Conservation (phyloP, 2,329 filamentous ascomycete genomes). For the Colletotrichum sp. region DNA sequence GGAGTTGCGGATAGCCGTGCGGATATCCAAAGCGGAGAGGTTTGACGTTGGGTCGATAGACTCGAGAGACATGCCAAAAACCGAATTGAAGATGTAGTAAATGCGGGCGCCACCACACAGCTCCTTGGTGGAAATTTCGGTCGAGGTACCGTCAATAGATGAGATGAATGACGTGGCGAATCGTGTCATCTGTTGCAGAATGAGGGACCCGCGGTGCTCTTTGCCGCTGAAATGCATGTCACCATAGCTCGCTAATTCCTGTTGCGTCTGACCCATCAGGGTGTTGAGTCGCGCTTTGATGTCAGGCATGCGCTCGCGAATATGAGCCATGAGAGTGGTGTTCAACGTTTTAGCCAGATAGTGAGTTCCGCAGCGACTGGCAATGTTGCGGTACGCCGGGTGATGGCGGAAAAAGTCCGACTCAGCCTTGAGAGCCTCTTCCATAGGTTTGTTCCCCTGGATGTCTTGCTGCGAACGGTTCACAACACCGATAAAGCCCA, state of each 20-base stretch:
- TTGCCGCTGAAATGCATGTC: conserved; percentile 98
- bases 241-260: conserved; percentile 96
- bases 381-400: conserved; percentile 96
- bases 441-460: conserved; percentile 91
- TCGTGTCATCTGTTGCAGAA: conserved; percentile 96
- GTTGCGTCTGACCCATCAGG: conserved; percentile 99
- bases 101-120: conserved; percentile 93
- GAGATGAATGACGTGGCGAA: conserved; percentile 98
- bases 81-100: conserved; percentile 99
- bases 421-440: conserved; percentile 89
- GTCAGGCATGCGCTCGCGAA: conserved; percentile 92
- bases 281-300: conserved; percentile 98
- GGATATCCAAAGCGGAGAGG: conserved; percentile 90
- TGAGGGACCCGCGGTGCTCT: conserved; percentile 93
- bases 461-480: conserved; percentile 99
- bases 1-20: conserved; percentile 97
- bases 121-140: conserved; percentile 98
- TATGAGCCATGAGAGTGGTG: conserved; percentile 93
- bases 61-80: conserved; percentile 95
- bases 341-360: conserved; percentile 95
- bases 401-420: conserved; percentile 96
- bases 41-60: conserved; percentile 96
- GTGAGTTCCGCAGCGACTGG: conserved; percentile 89
- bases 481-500: conserved; percentile 97
- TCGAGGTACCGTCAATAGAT: conserved; percentile 97